phyloP scores from a whole-genome alignment of 768 basidiomycete genomes.

The Dentipellis fragilis region DNA sequence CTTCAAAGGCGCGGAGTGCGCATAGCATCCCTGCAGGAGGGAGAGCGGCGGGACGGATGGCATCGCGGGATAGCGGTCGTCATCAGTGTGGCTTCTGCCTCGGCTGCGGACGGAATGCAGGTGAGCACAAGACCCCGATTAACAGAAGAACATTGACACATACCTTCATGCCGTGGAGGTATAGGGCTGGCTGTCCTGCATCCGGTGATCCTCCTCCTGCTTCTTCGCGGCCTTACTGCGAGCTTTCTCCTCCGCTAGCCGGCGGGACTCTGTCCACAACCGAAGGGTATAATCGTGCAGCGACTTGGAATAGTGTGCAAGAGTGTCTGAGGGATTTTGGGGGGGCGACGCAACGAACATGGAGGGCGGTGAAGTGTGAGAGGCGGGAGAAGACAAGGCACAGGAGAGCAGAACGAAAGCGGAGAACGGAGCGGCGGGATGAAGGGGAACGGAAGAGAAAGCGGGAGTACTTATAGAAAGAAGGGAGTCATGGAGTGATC shows the following conservation, averaged over 20 bases:
- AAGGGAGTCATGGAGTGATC: not conserved
- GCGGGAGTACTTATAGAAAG: not conserved
- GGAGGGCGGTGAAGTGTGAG: not conserved
- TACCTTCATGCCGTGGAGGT: not conserved
- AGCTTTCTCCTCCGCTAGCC: conserved; percentile 39
- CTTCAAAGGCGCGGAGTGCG: not conserved
- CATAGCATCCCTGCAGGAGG: not conserved
- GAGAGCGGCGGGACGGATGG: not conserved
- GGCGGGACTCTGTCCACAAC: conserved; percentile 59
- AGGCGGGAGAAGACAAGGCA: not conserved
- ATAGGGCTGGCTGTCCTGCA: not conserved
- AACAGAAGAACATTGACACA: not conserved
- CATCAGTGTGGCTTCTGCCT: too few relatives aligned
- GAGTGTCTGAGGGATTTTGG: conserved; percentile 1
- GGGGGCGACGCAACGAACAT: conserved; percentile 5
- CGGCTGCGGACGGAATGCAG: too few relatives aligned
- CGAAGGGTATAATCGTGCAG: conserved; percentile 58
- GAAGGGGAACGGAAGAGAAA: not conserved
- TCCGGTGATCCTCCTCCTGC: conserved; percentile 4
- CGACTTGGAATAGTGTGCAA: conserved; percentile 50
- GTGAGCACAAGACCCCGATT: too few relatives aligned
- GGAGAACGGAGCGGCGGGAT: not conserved
- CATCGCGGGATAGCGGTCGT: not conserved
- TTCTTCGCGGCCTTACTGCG: conserved; percentile 14
- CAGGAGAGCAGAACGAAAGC: not conserved